A percentile compares a stretch with the other conserved stretches of the same genome.
Evolutionary conservation across 768 basidiomycete species (phyloP).

Genomic region (Leccinum ochraceum): DNA sequence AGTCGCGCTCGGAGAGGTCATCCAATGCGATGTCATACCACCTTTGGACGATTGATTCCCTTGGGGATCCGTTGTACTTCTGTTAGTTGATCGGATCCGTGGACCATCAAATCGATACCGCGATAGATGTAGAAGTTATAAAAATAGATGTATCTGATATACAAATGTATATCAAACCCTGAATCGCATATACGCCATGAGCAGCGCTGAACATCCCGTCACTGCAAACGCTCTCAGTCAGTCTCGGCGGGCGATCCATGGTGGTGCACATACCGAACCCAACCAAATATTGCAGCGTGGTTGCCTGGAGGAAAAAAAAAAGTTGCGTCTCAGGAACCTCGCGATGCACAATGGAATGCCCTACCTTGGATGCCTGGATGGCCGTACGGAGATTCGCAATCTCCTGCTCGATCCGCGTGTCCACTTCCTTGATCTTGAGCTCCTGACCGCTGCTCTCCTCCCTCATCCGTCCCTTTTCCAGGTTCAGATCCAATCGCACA

Average conservation of each 20-base stretch:
- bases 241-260: background rate
- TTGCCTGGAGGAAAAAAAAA: constrained; percentile 49
- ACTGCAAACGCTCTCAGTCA: constrained; percentile 43
- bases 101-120: constrained; percentile 1
- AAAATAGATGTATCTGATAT: background rate
- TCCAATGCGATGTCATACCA: constrained; percentile 66
- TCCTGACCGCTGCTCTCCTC: constrained; percentile 92
- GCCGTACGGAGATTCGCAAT: constrained; percentile 83
- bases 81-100: background rate
- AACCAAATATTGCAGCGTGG: constrained; percentile 84
- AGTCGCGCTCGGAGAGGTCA: constrained; percentile 70
- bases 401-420: constrained; percentile 95
- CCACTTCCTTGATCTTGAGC: constrained; percentile 96
- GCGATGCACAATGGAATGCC: constrained; percentile 4
- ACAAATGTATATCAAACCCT: constrained; percentile 30
- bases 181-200: constrained; percentile 89
- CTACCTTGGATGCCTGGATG: constrained; percentile 83
- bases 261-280: constrained; percentile 66
- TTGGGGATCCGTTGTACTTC: too few relatives aligned
- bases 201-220: constrained; percentile 80
- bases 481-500: constrained; percentile 90
- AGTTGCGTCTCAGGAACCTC: constrained; percentile 4
- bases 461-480: constrained; percentile 94
- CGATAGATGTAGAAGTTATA: constrained; percentile 9
- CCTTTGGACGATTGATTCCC: constrained; percentile 52